Evolutionary conservation across 2,329 filamentous ascomycete species (phyloP).

Genomic region (Aspergillus piperis): DNA sequence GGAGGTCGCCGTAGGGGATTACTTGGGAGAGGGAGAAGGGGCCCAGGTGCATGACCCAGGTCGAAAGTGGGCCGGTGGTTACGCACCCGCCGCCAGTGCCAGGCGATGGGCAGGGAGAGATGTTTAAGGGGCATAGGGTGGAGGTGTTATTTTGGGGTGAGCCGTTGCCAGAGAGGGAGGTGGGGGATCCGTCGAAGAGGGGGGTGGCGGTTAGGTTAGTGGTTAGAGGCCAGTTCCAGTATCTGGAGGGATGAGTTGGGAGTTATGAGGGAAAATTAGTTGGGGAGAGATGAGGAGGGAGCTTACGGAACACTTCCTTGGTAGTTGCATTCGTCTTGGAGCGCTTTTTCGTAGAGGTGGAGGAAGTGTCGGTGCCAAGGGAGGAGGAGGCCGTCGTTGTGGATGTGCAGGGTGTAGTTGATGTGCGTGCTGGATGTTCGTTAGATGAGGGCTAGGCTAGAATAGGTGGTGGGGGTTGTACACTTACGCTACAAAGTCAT

Average conservation of each 20-base stretch:
- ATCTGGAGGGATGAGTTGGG: neutral
- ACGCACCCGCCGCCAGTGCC: conserved; percentile 21
- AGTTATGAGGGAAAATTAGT: neutral
- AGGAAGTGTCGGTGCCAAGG: conserved; percentile 23
- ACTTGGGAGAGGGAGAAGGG: conserved; percentile 6
- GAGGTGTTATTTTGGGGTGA: conserved; percentile 1
- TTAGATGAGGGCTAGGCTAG: neutral
- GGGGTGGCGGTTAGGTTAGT: conserved; percentile 3
- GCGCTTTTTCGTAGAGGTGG: conserved; percentile 16
- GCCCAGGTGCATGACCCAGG: conserved; percentile 13
- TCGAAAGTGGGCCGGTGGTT: conserved; percentile 13
- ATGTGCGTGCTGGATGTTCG: conserved; percentile 23
- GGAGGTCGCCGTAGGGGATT: neutral
- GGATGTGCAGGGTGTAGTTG: conserved; percentile 29
- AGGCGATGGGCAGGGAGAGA: neutral
- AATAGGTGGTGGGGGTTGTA: neutral
- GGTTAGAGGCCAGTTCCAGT: conserved; percentile 21
- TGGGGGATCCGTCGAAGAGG: conserved; percentile 7
- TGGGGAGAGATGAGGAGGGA: neutral
- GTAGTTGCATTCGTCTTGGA: conserved; percentile 21
- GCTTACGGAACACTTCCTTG: conserved; percentile 18
- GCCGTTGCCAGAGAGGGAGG: conserved; percentile 16
- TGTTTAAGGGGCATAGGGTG: neutral
- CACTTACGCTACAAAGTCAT: conserved; percentile 34
- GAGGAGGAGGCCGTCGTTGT: conserved; percentile 21